phyloP scores from a whole-genome alignment of 2,329 filamentous ascomycete species.

The Ophiostoma australiae region DNA sequence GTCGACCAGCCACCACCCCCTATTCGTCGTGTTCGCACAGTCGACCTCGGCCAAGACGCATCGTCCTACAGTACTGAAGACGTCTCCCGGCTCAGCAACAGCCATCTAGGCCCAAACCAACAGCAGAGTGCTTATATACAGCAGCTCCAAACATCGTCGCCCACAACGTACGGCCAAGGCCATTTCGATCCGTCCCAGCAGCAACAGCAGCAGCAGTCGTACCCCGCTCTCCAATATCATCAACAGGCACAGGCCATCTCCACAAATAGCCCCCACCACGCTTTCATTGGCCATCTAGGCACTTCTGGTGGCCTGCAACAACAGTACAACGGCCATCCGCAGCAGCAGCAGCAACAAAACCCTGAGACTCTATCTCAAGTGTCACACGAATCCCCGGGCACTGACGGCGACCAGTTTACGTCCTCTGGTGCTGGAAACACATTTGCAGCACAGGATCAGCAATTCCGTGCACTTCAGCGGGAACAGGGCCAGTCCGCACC shows the following conservation, averaged over 20 bases:
- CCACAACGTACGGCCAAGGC: constrained; percentile 34
- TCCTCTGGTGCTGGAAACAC: constrained; percentile 34
- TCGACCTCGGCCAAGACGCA: constrained; percentile 34
- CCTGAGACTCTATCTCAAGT: constrained; percentile 58
- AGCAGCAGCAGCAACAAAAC: constrained; percentile 41
- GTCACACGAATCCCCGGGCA: constrained; percentile 56
- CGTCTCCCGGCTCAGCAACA: constrained; percentile 38
- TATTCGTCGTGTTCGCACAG: constrained; percentile 47
- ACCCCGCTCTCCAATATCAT: constrained; percentile 28
- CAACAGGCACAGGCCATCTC: constrained; percentile 27
- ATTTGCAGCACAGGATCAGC: constrained; percentile 38
- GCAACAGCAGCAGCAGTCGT: constrained; percentile 35
- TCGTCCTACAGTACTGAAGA: constrained; percentile 45
- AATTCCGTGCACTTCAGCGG: constrained; percentile 20
- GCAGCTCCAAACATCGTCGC: constrained; percentile 37
- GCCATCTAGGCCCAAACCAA: constrained; percentile 19
- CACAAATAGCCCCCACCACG: constrained; percentile 34
- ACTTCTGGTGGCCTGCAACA: constrained; percentile 31
- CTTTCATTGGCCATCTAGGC: constrained; percentile 33
- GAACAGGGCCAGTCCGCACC: constrained; percentile 5
- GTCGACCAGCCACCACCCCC: constrained; percentile 39
- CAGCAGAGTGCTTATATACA: constrained; percentile 30
- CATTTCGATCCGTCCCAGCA: constrained; percentile 38
- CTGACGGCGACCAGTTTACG: constrained; percentile 46
- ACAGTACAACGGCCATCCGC: constrained; percentile 26